phyloP scores from a whole-genome alignment of 306 rosid species.

The Hippophae tibetana region DNA sequence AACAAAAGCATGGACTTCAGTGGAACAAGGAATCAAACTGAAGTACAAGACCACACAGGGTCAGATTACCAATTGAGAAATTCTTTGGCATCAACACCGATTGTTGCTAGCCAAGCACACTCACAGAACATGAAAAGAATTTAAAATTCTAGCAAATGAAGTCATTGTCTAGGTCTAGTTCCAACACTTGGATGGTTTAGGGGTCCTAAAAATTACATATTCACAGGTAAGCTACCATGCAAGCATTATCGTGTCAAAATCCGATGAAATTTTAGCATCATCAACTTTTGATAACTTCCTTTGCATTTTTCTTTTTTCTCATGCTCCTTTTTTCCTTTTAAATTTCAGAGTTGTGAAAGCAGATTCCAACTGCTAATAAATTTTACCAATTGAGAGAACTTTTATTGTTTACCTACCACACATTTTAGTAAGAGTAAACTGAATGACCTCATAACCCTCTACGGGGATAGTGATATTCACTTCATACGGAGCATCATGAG shows the following conservation, averaged over 20 bases:
- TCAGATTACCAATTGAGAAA: no score
- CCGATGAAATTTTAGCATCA: neutral
- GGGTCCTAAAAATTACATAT: no score
- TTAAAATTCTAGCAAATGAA: neutral
- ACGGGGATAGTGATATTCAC: conserved; percentile 76
- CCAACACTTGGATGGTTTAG: no score
- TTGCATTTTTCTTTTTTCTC: neutral
- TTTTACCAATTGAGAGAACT: neutral
- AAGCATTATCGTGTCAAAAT: no score
- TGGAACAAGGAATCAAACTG: conserved; percentile 3
- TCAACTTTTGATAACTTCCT: neutral
- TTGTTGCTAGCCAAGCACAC: no score
- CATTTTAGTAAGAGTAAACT: conserved; percentile 67
- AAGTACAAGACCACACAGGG: neutral
- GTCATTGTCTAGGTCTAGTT: no score
- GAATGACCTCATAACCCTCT: conserved; percentile 67
- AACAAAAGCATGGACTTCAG: conserved; percentile 12
- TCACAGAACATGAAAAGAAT: neutral
- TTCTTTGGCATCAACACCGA: neutral
- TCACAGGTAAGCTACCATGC: no score
- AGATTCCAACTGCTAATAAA: neutral
- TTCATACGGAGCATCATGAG: conserved; percentile 47
- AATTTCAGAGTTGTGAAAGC: neutral
- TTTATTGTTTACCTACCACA: conserved; percentile 50
- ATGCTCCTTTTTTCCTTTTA: neutral